These are phyloP conservation scores for Erysimum cheiri DNA, from an alignment of 441 rosid genomes.

Conservation along the genomic window DNA sequence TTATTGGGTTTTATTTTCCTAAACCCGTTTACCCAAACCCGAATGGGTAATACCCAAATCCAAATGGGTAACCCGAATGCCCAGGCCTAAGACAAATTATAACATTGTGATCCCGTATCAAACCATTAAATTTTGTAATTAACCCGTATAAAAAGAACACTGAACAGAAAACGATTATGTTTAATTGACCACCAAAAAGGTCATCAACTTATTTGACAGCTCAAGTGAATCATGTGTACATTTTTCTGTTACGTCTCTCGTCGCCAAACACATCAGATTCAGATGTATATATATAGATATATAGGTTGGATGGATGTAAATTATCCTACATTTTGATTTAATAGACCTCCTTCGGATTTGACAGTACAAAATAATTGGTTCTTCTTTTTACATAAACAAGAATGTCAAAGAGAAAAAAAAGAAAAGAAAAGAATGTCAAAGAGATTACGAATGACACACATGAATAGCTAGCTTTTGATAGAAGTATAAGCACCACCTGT, in stretches of 20 bases:
- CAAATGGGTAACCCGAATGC: no score
- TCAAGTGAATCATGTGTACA: neutral
- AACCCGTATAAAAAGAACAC: no score
- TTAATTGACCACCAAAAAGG: no score
- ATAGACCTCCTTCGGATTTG: neutral
- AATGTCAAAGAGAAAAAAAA: neutral
- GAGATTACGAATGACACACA: neutral
- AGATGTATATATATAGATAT: no score
- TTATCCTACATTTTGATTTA: neutral
- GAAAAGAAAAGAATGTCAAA: neutral
- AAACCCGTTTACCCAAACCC: no score
- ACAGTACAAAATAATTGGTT: neutral
- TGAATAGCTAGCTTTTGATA: conserved; percentile 4
- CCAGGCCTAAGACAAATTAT: no score
- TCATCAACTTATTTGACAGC: no score
- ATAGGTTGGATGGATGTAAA: neutral
- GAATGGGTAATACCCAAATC: no score
- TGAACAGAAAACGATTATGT: no score
- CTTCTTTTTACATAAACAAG: neutral
- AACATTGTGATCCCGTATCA: no score
- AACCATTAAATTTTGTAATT: no score
- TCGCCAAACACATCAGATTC: neutral
- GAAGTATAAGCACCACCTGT: neutral
- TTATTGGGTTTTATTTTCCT: no score
- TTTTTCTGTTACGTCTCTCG: neutral